Evolutionary conservation across 2,329 filamentous ascomycete genomes (phyloP).

Genomic region (Tolypocladium amazonense): DNA sequence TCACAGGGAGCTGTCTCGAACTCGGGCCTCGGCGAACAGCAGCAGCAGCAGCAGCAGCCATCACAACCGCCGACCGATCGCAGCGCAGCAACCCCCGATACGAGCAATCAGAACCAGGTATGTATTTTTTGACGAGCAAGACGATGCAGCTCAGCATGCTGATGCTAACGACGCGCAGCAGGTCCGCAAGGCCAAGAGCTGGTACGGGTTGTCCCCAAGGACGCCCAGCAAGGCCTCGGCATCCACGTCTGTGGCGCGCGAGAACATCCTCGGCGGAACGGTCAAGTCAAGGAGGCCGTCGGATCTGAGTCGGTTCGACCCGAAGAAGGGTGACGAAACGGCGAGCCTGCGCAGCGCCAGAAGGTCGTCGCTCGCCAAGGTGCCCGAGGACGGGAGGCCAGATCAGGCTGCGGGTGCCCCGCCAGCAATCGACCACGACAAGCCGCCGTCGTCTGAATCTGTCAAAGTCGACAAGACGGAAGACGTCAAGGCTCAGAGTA

Average conservation of each 20-base stretch:
- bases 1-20: constrained; percentile 4
- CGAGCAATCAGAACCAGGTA: constrained; percentile 6
- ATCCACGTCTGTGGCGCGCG: constrained; percentile 49
- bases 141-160: neutral
- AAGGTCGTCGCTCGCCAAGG: constrained; percentile 12
- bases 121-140: neutral
- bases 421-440: neutral
- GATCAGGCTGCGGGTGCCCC: neutral
- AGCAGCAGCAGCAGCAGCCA: constrained; percentile 3
- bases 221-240: constrained; percentile 46
- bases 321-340: constrained; percentile 25
- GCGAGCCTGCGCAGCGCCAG: constrained; percentile 18
- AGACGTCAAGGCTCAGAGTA: constrained; percentile 1
- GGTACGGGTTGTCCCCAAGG: constrained; percentile 54
- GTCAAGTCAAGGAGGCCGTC: constrained; percentile 32
- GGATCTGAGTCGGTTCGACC: constrained; percentile 42
- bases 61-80: neutral
- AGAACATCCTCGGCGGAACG: constrained; percentile 49
- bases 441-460: neutral
- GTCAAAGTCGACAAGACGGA: neutral
- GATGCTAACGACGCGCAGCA: constrained; percentile 12
- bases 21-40: constrained; percentile 1
- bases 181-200: constrained; percentile 44
- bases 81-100: neutral
- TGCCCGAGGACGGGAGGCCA: constrained; percentile 12